These are phyloP conservation scores for Dysphania ambrosioides DNA, from an alignment of 148 eudicot species.

Conservation along the genomic window DNA sequence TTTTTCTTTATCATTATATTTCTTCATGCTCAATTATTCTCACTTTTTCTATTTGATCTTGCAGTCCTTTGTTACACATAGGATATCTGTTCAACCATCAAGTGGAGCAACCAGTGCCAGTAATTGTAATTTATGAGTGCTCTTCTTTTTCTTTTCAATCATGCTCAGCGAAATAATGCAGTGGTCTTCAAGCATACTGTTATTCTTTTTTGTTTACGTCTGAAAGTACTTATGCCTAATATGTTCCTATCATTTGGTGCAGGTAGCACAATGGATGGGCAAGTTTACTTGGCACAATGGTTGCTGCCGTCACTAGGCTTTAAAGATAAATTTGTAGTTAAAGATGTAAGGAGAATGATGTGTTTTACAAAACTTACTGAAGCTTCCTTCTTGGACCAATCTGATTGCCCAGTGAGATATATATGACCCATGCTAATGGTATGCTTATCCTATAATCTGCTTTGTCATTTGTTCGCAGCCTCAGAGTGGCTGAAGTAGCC, in stretches of 20 bases:
- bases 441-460: neutral
- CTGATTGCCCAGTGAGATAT: neutral
- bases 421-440: too few relatives aligned
- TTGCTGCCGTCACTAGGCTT: slow-evolving; percentile 60
- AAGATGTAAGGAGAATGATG: slow-evolving; percentile 39
- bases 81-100: slow-evolving; percentile 62
- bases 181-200: too few relatives aligned
- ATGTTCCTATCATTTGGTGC: slow-evolving; percentile 16
- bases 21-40: slow-evolving; percentile 5
- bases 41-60: slow-evolving; percentile 11
- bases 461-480: neutral
- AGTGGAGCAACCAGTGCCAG: slow-evolving; percentile 29
- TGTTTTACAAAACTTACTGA: neutral
- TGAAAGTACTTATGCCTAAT: slow-evolving; percentile 1
- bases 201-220: neutral
- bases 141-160: slow-evolving; percentile 14
- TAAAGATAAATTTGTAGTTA: slow-evolving; percentile 56
- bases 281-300: slow-evolving; percentile 58
- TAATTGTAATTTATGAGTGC: slow-evolving; percentile 13
- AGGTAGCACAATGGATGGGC: slow-evolving; percentile 39
- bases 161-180: too few relatives aligned
- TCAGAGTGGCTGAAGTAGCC: neutral
- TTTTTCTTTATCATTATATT: neutral
- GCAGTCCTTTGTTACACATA: slow-evolving; percentile 82
- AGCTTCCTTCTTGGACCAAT: slow-evolving; percentile 1